Conservation (phyloP, 192 early-diverging fungal genomes). For the Spizellomyces sp. region DNA sequence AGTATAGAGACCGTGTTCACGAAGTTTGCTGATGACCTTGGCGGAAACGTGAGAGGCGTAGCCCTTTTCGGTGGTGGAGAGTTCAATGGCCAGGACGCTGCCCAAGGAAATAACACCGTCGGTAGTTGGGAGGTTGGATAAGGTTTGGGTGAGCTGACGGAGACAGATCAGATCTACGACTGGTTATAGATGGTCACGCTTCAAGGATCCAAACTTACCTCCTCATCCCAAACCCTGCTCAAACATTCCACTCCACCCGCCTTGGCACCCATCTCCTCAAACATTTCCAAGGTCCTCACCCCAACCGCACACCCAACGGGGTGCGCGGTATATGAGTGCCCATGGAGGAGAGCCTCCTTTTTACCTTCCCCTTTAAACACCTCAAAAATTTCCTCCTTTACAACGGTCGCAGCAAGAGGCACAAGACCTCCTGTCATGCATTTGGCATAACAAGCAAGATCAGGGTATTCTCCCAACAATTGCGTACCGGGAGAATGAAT, state of each 20-base stretch:
- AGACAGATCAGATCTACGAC: not conserved
- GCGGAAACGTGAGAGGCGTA: slow-evolving; percentile 54
- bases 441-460: slow-evolving; percentile 79
- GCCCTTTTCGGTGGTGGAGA: slow-evolving; percentile 34
- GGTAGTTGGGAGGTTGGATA: slow-evolving; percentile 61
- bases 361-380: slow-evolving; percentile 64
- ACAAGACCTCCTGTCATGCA: slow-evolving; percentile 74
- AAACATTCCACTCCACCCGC: slow-evolving; percentile 28
- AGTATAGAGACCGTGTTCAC: slow-evolving; percentile 56
- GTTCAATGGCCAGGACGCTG: slow-evolving; percentile 67
- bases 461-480: slow-evolving; percentile 66
- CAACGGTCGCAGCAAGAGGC: slow-evolving; percentile 70
- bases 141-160: slow-evolving; percentile 32
- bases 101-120: slow-evolving; percentile 70
- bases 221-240: slow-evolving; percentile 47
- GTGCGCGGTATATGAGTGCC: slow-evolving; percentile 83
- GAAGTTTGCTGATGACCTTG: slow-evolving; percentile 38
- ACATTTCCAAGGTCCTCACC: slow-evolving; percentile 53
- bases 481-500: slow-evolving; percentile 52
- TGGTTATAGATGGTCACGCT: not conserved
- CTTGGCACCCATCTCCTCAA: slow-evolving; percentile 27
- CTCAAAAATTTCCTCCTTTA: slow-evolving; percentile 66
- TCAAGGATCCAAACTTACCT: slow-evolving; percentile 19
- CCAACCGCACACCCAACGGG: slow-evolving; percentile 80
- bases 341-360: slow-evolving; percentile 74